phyloP scores from a whole-genome alignment of 495 filamentous ascomycete genomes.

The Aspergillus baeticus region DNA sequence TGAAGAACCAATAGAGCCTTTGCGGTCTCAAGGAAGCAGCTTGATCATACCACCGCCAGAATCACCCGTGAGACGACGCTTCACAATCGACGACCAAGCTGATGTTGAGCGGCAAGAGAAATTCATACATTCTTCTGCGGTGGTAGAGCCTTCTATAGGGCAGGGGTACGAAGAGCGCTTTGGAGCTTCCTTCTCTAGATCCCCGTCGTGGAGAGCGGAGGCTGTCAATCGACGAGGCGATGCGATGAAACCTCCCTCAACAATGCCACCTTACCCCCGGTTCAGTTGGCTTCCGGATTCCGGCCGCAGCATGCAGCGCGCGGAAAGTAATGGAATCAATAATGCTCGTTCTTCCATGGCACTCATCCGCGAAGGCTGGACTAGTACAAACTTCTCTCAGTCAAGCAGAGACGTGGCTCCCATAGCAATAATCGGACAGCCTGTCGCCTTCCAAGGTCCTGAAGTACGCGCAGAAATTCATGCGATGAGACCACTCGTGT shows the following conservation, averaged over 20 bases:
- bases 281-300: neutral
- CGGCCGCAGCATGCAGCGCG: neutral
- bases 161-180: neutral
- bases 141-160: neutral
- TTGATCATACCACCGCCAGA: neutral
- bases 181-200: neutral
- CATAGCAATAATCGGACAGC: constrained; percentile 4
- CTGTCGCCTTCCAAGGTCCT: neutral
- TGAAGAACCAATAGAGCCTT: neutral
- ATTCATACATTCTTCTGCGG: neutral
- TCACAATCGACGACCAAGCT: constrained; percentile 11
- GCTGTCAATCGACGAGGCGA: no score
- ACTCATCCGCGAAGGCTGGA: neutral
- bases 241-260: neutral
- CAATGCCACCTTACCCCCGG: neutral
- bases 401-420: neutral
- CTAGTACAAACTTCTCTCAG: neutral
- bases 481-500: neutral
- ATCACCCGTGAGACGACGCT: constrained; percentile 1
- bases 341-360: neutral
- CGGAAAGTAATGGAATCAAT: neutral
- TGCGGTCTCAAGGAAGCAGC: constrained; percentile 5
- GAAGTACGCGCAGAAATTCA: neutral
- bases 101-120: constrained; percentile 3
- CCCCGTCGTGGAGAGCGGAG: neutral